phyloP scores from a whole-genome alignment of 176 grass and related monocot species.

The Microstegium vimineum region DNA sequence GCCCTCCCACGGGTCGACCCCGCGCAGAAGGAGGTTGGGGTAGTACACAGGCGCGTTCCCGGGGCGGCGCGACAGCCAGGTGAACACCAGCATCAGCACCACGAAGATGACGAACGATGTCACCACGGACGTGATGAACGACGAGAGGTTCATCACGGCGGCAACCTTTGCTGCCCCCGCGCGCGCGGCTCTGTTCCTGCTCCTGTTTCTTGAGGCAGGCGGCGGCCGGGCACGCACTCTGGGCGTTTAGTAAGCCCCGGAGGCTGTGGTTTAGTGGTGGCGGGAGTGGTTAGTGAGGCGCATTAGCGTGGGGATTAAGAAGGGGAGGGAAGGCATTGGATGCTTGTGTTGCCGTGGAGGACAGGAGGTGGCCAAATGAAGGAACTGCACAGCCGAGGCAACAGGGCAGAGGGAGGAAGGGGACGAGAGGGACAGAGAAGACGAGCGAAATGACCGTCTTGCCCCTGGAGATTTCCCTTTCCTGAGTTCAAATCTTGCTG shows the following conservation, averaged over 20 bases:
- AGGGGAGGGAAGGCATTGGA: conserved; percentile 45
- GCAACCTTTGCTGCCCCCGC: background rate
- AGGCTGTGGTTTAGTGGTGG: conserved; percentile 3
- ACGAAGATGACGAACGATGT: conserved; percentile 84
- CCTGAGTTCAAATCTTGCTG: background rate
- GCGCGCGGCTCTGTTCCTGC: background rate
- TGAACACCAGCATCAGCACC: conserved; percentile 60
- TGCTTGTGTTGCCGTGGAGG: conserved; percentile 11
- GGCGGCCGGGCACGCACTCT: background rate
- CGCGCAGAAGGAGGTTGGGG: conserved; percentile 59
- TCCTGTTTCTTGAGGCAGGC: background rate
- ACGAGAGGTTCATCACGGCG: conserved; percentile 59
- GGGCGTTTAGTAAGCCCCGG: background rate
- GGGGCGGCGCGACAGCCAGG: conserved; percentile 68
- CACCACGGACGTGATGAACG: conserved; percentile 72
- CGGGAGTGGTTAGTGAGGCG: background rate
- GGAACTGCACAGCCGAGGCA: background rate
- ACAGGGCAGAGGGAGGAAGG: background rate
- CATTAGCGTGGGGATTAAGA: conserved; percentile 8
- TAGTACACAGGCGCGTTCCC: conserved; percentile 89
- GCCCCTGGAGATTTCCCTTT: background rate
- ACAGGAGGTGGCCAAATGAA: background rate
- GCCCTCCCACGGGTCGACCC: conserved; percentile 64
- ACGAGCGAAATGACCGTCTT: conserved; percentile 2
- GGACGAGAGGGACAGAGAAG: background rate